Evolutionary conservation across 345 rosid genomes (phyloP), one percentile per base, ranked within the genome.

Genomic region (Gossypium australe): DNA sequence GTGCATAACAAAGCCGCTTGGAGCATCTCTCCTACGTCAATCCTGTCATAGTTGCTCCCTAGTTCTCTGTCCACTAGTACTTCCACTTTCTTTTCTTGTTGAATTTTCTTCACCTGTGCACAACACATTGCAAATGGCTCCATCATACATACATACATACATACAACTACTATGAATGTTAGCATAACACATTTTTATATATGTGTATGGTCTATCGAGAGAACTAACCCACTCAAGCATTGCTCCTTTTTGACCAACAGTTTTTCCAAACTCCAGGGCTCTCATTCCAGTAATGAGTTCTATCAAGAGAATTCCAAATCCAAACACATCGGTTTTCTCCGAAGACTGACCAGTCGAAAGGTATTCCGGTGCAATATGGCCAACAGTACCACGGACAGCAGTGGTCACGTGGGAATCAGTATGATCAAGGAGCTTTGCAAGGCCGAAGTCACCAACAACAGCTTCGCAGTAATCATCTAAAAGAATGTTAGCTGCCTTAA

Each of bases 281-380:
- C 97, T 87, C 93, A 88, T 90, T 12, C 98, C 97, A 38, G 98
- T 94, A 4, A 94, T 92, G 55, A 94, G 94, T 82, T 94, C 98
- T 66, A 94, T 74, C 83, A 94, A 78, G 63, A 94, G 94, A 80
- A 94, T 90, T 80, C 97, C 98, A 6, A 94, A 94, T 65, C 98
- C 97, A 80, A 92, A 94, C 49, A 94, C 98, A 77, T 94, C 98
- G 5, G 97, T 94, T 76, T 94, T 94, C 80, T 94, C 98, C 17
- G 98, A 94, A 24, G 98, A 94, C 81, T 94, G 98, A 9, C 98
- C 98, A 1, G 98, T 94, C 12, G 97, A 92, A 77, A 94, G 97
- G 78, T 94, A 94, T 75, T 94, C 98, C 0, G 97, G 98, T 2
- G 98, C 97, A 65, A 94, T 94, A 77, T 94, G 98, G 47, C 97